Conservation (phyloP, 1,284 basidiomycete species). For the Porodaedalea pini region DNA sequence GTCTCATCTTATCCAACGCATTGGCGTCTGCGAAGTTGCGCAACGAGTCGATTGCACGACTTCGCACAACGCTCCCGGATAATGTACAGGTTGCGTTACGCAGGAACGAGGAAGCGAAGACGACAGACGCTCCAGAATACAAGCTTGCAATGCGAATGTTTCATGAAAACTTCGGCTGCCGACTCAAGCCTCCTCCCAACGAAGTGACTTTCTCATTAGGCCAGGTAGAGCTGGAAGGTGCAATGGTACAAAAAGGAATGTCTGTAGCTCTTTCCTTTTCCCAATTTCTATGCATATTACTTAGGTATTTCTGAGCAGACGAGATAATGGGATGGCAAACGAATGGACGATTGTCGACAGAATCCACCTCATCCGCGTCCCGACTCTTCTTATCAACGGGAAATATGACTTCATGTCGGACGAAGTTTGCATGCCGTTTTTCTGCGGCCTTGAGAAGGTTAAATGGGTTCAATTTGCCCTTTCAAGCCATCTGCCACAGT, state of each 20-base stretch:
- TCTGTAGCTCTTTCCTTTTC: background rate
- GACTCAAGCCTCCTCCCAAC: conserved; percentile 26
- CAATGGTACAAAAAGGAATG: background rate
- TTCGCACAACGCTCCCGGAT: conserved; percentile 24
- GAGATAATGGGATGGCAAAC: conserved; percentile 30
- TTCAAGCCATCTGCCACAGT: conserved; percentile 30
- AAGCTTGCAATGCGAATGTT: conserved; percentile 25
- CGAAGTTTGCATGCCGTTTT: conserved; percentile 30
- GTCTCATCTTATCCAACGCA: conserved; percentile 29
- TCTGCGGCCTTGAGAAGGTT: conserved; percentile 29
- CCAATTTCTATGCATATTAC: too few relatives aligned
- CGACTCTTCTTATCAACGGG: conserved; percentile 35
- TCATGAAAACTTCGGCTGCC: conserved; percentile 23
- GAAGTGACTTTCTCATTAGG: conserved; percentile 27
- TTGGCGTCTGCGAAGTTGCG: conserved; percentile 26
- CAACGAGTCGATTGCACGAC: conserved; percentile 21
- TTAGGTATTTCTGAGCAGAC: background rate
- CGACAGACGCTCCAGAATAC: conserved; percentile 27
- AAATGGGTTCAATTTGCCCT: conserved; percentile 34
- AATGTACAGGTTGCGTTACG: conserved; percentile 24
- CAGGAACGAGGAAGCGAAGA: conserved; percentile 29
- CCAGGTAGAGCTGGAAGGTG: conserved; percentile 1
- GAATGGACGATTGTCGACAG: conserved; percentile 32
- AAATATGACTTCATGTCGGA: conserved; percentile 33
- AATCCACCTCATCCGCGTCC: conserved; percentile 31